Base-by-base conservation (phyloP, 495 filamentous ascomycete genomes). In the Halenospora varia region DNA sequence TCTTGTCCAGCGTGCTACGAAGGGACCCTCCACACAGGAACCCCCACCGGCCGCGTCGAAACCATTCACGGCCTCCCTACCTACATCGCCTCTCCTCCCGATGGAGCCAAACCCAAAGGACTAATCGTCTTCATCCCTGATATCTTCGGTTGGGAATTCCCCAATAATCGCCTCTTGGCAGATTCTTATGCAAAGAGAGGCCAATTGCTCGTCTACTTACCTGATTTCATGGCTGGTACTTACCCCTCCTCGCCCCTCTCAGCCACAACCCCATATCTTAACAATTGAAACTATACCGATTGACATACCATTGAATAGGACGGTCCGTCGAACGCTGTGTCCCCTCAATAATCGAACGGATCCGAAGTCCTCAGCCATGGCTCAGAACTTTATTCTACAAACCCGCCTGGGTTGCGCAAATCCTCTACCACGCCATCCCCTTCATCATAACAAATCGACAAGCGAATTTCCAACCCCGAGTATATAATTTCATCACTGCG, bases 151-250 rank as follows among this genome's bases (percentile, higher is more conserved):
- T 85, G 82, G 79, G 59, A 68, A n/a, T 69, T 83, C 10, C 65
- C 70, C 23, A 85, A 87, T 59, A 73, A 69, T 25, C 71, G 82
- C 10, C 62, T 80, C 0, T 65, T 85, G 10, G 78, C 78, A 3
- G 81, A 87, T 57, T 56, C 62, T 13, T 83, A 79, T 61, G 79
- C 82, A 4, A 66, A 73, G 25, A 75, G 73, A 56, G 73, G 75
- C 0, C 71, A 66, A 3, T 77, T 71, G 59, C 66, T 62, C 3
- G 80, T 85, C 25, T 82, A 79, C 57, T 56, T 82, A 25, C 83
- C 82, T 0, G 81, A 86, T 53, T 82, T 86, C 59, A 80, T 84
- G 77, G 64, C 72, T 44, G 82, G 82, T 80, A n/a, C n/a, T n/a
- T n/a, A n/a, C n/a, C 35, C 55, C 64, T 55, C 68, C 13, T 17